Percentiles rank a stretch among this genome's conserved stretches.
phyloP scores from a whole-genome alignment of 164 flowering plant genomes.

The Vitis cinerea region DNA sequence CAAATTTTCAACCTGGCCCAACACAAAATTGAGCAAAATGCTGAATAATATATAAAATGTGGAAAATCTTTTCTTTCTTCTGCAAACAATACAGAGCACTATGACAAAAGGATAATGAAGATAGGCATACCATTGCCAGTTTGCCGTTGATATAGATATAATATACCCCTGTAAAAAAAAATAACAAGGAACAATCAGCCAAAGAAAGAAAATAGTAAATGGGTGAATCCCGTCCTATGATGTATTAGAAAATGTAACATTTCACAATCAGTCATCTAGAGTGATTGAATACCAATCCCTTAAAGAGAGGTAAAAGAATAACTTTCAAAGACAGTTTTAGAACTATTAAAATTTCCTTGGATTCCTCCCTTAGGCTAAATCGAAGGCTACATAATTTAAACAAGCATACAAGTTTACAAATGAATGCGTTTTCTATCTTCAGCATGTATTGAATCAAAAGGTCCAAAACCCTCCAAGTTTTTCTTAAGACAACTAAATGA shows the following conservation, averaged over 20 bases:
- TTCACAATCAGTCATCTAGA: background rate
- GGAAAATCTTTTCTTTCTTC: no score
- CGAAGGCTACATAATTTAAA: no score
- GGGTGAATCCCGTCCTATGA: background rate
- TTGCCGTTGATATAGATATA: conserved; percentile 30
- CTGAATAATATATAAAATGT: no score
- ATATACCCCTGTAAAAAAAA: conserved; percentile 29
- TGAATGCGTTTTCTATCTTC: no score
- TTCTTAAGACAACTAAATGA: no score
- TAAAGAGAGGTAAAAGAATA: background rate
- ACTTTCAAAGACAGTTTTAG: background rate
- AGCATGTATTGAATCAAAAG: no score
- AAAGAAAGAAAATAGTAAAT: background rate
- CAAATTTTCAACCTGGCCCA: background rate
- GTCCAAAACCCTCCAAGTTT: no score
- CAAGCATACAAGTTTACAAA: no score
- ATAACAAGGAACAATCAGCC: conserved; percentile 8
- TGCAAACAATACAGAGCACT: background rate
- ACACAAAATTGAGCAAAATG: no score
- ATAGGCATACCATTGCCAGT: conserved; percentile 36
- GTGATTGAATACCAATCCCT: background rate
- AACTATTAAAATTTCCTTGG: background rate
- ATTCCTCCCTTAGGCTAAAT: no score
- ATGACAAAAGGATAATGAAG: background rate
- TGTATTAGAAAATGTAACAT: background rate